Evolutionary conservation across 1,139 yeast genomes (phyloP).

Genomic region (Lodderomyces elongisporus): DNA sequence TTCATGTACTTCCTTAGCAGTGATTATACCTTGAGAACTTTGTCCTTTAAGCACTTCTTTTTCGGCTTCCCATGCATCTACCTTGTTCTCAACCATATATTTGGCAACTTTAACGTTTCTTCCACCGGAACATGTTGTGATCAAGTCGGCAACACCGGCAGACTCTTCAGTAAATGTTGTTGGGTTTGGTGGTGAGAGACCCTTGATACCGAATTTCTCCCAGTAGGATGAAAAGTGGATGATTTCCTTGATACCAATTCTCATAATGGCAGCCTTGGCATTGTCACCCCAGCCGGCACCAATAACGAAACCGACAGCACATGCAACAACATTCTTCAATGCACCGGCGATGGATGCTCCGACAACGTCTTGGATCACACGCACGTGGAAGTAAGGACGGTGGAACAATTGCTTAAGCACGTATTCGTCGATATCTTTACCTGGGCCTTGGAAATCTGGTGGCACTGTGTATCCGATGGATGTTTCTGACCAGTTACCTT

Average conservation of each 20-base stretch:
- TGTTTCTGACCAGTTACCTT: conserved; percentile 90
- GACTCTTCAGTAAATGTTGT: conserved; percentile 85
- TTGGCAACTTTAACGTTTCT: conserved; percentile 88
- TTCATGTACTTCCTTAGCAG: conserved; percentile 86
- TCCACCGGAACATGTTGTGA: conserved; percentile 95
- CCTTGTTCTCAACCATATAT: conserved; percentile 67
- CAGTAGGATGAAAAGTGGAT: conserved; percentile 49
- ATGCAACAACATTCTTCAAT: conserved; percentile 85
- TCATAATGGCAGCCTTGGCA: conserved; percentile 93
- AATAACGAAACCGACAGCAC: conserved; percentile 92
- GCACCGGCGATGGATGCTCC: conserved; percentile 97
- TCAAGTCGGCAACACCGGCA: conserved; percentile 95
- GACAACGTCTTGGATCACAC: conserved; percentile 82
- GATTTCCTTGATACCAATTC: conserved; percentile 86
- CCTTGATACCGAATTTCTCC: conserved; percentile 62
- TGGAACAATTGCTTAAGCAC: conserved; percentile 77
- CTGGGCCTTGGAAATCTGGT: conserved; percentile 62
- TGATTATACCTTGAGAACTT: conserved; percentile 88
- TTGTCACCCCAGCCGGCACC: conserved; percentile 98
- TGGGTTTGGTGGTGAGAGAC: conserved; percentile 65
- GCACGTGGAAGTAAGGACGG: conserved; percentile 92
- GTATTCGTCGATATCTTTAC: conserved; percentile 65
- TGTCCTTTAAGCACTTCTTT: conserved; percentile 82
- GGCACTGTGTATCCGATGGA: conserved; percentile 85
- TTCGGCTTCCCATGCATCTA: conserved; percentile 75